Base-by-base conservation (phyloP, 768 basidiomycete genomes). In the Trametes meyenii region DNA sequence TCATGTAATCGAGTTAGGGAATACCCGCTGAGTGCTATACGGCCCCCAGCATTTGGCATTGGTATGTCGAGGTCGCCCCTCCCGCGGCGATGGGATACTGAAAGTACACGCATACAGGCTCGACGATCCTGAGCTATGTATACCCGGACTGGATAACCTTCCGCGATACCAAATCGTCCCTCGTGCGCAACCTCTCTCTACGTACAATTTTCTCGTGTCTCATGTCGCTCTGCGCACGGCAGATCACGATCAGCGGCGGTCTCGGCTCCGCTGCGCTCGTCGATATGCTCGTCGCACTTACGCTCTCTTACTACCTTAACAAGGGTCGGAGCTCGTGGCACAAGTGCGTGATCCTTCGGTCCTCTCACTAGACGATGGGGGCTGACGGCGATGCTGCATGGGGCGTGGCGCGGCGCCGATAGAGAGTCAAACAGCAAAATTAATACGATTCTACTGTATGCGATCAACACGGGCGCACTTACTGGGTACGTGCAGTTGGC, bases 381-480 rank as follows among this genome's bases (percentile, higher is more conserved):
- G 43, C 43, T 44, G n/a, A 44, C 43, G 43, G 29, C 16, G 13
- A 10, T 35, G 1, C 10, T 5, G 35, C 46, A 16, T 24, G 24
- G 24, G 10, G 14, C 17, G n/a, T 6, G 26, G 21, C 40, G n/a
- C 6, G 24, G 13, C 23, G 14, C 6, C 5, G 13, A 8, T 35
- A 63, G 56, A 38, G 46, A 54, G 38, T 58, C 62, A 8, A 58
- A 49, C 26, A 63, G 45, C 43, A 57, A 48, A 50, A 46, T 63
- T 45, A 63, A 58, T 56, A 38, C 17, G 44, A 57, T 63, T 17
- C 19, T 52, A 3, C 6, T 51, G 6, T 62, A 61, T 33, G 46
- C 60, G 5, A 46, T 61, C 11, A 61, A 55, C 24, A 61, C 60
- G 1, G 60, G 60, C 14, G 60, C 60, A 8, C 6, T 61, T 21